Conservation (phyloP, 306 rosid species). For the Rosa rugosa region DNA sequence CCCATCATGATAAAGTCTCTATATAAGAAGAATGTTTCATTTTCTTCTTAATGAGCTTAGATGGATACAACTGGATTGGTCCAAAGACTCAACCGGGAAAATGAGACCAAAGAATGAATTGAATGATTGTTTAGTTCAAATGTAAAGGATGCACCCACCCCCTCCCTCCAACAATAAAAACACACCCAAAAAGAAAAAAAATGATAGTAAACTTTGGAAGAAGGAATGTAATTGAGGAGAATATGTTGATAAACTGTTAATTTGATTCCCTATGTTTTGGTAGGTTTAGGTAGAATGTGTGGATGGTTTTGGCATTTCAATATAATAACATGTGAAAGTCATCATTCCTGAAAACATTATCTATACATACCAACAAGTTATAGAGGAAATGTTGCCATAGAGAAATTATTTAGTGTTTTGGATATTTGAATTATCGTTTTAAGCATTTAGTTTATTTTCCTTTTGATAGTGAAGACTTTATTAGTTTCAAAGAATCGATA, state of each 20-base stretch:
- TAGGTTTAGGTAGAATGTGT: too few relatives aligned
- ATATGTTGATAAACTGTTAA: not conserved
- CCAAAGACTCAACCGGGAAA: slow-evolving; percentile 44
- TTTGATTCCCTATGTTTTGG: not conserved
- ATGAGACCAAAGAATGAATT: slow-evolving; percentile 38
- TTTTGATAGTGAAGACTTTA: too few relatives aligned
- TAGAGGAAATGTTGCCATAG: too few relatives aligned
- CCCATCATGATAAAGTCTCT: slow-evolving; percentile 50
- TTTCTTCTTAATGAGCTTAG: slow-evolving; percentile 62
- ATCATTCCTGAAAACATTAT: too few relatives aligned
- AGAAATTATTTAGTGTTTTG: too few relatives aligned
- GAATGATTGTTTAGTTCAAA: slow-evolving; percentile 38
- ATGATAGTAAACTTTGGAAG: too few relatives aligned
- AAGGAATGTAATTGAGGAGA: not conserved
- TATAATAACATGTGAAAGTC: not conserved
- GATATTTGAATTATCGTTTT: too few relatives aligned
- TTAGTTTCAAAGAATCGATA: too few relatives aligned
- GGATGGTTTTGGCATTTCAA: too few relatives aligned
- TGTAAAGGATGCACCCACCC: not conserved
- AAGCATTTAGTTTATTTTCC: too few relatives aligned
- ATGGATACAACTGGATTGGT: slow-evolving; percentile 71
- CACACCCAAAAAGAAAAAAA: not conserved
- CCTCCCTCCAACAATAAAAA: not conserved
- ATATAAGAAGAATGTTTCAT: slow-evolving; percentile 62
- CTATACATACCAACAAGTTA: too few relatives aligned